Conservation (phyloP, 1,139 yeast species). For the Saccharomycopsis crataegensis region DNA sequence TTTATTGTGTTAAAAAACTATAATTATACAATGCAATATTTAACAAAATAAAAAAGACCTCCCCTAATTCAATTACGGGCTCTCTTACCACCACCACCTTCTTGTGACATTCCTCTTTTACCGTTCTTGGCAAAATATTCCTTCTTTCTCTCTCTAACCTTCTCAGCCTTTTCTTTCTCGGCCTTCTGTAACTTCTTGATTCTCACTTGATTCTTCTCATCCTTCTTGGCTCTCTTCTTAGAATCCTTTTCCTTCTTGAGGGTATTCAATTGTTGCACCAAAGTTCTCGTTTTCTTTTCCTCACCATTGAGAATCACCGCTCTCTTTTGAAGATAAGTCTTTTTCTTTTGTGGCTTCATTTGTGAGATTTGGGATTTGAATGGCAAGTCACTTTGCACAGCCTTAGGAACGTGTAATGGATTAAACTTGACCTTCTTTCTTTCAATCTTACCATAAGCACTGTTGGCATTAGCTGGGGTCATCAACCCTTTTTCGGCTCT, state of each 20-base stretch:
- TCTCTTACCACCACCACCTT: conserved; percentile 4
- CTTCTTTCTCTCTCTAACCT: conserved; percentile 78
- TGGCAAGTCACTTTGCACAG: conserved; percentile 72
- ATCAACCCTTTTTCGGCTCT: conserved; percentile 67
- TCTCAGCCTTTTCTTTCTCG: conserved; percentile 64
- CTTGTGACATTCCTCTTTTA: conserved; percentile 25
- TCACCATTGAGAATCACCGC: conserved; percentile 92
- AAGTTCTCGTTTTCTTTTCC: conserved; percentile 86
- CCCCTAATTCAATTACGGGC: neutral
- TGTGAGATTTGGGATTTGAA: conserved; percentile 83
- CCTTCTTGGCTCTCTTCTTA: conserved; percentile 68
- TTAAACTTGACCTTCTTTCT: conserved; percentile 83
- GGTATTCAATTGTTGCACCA: conserved; percentile 82
- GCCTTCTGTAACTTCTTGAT: conserved; percentile 66
- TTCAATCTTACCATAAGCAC: conserved; percentile 72
- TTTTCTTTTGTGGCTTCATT: conserved; percentile 83
- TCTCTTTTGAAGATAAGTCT: conserved; percentile 80
- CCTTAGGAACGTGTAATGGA: conserved; percentile 76
- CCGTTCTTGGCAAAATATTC: conserved; percentile 75
- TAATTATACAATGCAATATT: too few relatives aligned
- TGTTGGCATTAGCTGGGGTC: conserved; percentile 61
- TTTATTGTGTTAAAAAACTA: too few relatives aligned
- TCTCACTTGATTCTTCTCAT: conserved; percentile 67
- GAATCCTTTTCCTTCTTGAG: conserved; percentile 79
- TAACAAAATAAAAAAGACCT: neutral